Conservation (phyloP, 495 filamentous ascomycete species). For the Penicilliopsis zonata region DNA sequence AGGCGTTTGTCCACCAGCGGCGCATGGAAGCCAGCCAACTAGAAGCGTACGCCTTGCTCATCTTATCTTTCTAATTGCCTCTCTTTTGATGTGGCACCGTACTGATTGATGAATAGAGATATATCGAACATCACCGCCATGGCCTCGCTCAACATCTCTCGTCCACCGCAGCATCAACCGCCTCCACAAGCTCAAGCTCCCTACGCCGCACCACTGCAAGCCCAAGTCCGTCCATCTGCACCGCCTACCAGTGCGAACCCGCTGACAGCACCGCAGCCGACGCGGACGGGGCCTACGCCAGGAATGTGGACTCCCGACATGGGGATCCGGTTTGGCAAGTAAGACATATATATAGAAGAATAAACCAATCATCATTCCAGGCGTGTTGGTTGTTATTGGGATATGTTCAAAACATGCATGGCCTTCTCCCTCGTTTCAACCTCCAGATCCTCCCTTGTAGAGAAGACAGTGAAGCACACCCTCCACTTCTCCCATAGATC, state of each 20-base stretch:
- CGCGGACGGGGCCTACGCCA: conserved; percentile 35
- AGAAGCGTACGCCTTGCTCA: conserved; percentile 54
- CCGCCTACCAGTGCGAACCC: conserved; percentile 16
- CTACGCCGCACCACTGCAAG: conserved; percentile 10
- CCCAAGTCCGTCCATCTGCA: conserved; percentile 6
- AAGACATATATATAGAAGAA: no score
- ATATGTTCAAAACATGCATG: no score
- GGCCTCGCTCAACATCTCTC: conserved; percentile 45
- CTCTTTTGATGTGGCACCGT: no score
- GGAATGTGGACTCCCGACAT: conserved; percentile 70
- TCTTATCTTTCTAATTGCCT: neutral
- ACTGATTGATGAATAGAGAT: no score
- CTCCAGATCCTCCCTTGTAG: conserved; percentile 8
- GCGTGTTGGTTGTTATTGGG: conserved; percentile 6
- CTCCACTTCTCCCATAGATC: conserved; percentile 8
- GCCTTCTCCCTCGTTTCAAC: conserved; percentile 8
- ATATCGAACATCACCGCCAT: conserved; percentile 47
- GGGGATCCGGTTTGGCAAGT: conserved; percentile 66
- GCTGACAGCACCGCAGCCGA: conserved; percentile 42
- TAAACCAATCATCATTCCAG: conserved; percentile 8
- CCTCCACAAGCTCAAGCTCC: conserved; percentile 7
- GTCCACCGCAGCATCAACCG: conserved; percentile 15
- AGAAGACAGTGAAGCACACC: conserved; percentile 6
- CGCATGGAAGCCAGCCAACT: conserved; percentile 68
- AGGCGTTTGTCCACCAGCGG: conserved; percentile 66